Percentiles rank a stretch among this genome's conserved stretches.
These are phyloP conservation scores for Phytophthora chlamydospora DNA, from an alignment of 352 stramenopile species.

Conservation along the genomic window DNA sequence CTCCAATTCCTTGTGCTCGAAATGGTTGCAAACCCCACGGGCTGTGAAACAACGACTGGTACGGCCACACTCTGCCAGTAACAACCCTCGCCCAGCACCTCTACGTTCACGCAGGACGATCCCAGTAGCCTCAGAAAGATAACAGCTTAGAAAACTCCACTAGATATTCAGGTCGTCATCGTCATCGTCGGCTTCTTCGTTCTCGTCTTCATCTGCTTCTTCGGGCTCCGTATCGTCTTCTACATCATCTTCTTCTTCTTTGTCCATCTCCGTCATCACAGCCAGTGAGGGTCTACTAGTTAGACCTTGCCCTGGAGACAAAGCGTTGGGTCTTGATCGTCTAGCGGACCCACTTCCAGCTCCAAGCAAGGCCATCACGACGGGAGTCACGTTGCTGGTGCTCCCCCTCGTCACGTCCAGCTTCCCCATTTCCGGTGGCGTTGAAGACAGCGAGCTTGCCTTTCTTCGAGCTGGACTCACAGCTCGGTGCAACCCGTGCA, in stretches of 20 bases:
- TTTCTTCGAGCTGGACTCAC: slow-evolving; percentile 26
- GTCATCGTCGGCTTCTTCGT: slow-evolving; percentile 1
- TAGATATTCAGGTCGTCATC: not conserved
- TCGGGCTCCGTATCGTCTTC: slow-evolving; percentile 7
- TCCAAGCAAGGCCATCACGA: not conserved
- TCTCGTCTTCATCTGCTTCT: slow-evolving; percentile 8
- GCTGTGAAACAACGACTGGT: slow-evolving; percentile 18
- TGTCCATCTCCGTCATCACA: slow-evolving; percentile 23
- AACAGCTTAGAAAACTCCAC: not conserved
- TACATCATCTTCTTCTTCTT: slow-evolving; percentile 23
- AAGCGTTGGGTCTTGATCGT: slow-evolving; percentile 5
- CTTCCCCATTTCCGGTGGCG: slow-evolving; percentile 17
- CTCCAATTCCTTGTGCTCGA: slow-evolving; percentile 59
- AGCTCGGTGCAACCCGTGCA: slow-evolving; percentile 41
- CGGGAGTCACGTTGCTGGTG: not conserved
- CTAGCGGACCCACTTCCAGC: not conserved
- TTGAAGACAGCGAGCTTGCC: slow-evolving; percentile 16
- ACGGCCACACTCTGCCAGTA: slow-evolving; percentile 25
- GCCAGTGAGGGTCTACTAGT: slow-evolving; percentile 8
- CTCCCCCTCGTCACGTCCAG: not conserved
- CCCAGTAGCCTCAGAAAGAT: slow-evolving; percentile 2
- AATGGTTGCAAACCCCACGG: slow-evolving; percentile 61
- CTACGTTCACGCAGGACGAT: slow-evolving; percentile 9
- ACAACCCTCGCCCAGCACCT: slow-evolving; percentile 1
- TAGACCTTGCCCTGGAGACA: slow-evolving; percentile 9